A percentile compares a stretch with the other conserved stretches of the same genome.
These are phyloP conservation scores for Coffea canephora DNA, from an alignment of 257 asterid species.

Conservation along the genomic window DNA sequence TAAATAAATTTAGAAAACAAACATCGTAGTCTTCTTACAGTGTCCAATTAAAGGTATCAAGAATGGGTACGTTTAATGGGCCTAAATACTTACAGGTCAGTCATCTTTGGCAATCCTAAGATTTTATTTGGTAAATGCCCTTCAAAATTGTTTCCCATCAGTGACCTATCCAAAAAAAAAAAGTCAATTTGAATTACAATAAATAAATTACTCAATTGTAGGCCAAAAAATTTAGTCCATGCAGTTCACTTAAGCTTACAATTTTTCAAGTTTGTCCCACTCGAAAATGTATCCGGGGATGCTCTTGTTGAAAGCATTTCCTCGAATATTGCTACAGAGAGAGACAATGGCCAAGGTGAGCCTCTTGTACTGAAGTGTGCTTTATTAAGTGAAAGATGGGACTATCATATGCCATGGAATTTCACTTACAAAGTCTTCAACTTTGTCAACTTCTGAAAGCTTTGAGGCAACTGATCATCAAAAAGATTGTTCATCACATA, in stretches of 20 bases:
- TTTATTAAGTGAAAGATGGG: not conserved
- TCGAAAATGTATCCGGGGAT: not conserved
- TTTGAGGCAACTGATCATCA: constrained; percentile 12
- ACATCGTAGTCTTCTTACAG: not conserved
- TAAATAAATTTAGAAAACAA: not conserved
- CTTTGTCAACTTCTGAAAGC: not conserved
- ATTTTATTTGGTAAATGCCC: constrained; percentile 15
- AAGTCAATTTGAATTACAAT: not conserved
- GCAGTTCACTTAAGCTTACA: constrained; percentile 3
- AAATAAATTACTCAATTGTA: too few species aligned
- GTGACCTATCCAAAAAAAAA: not conserved
- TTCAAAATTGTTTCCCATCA: constrained; percentile 19
- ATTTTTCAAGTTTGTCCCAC: not conserved
- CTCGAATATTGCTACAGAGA: not conserved
- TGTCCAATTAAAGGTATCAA: too few species aligned
- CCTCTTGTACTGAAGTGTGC: not conserved
- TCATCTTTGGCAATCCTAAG: not conserved
- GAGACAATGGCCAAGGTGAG: not conserved
- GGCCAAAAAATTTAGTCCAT: too few species aligned
- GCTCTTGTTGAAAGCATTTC: constrained; percentile 4
- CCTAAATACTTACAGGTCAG: not conserved
- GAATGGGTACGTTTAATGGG: not conserved
- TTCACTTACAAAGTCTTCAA: not conserved
- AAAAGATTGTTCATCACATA: constrained; percentile 3
- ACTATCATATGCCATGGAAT: not conserved